Evolutionary conservation across 805 yeast genomes (phyloP), one percentile per base, ranked within the genome.

Genomic region (Metschnikowia colocasiae): DNA sequence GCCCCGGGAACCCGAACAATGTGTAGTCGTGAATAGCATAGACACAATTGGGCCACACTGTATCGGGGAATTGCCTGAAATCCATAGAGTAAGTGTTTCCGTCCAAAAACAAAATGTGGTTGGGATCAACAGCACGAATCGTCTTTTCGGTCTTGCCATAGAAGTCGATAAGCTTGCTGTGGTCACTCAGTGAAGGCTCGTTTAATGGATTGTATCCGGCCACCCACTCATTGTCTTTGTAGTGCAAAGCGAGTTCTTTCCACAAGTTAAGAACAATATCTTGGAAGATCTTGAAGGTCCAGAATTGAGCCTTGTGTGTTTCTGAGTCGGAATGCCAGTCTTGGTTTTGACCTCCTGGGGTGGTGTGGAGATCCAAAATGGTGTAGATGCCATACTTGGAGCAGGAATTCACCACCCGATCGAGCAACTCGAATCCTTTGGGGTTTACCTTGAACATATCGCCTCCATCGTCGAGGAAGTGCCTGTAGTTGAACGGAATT

Each of bases 151-250:
- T 56, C 47, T 69, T 57, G 2, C 49, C 51, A 52, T 77, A 77
- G 52, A 67, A 75, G 9, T 57, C 50, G 18, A 68, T 62, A 57
- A 77, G 63, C 50, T 72, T 69, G 26, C 60, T 41, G 50, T 75
- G 79, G 43, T 73, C 68, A 2, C 73, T 53, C 31, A 68, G 73
- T 2, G 79, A 76, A 3, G 81, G 81, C 58, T 77, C 81, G 58
- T 77, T 77, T 59, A 77, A 61, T 18, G 79, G 75, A 50, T 77
- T 77, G 59, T 75, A 77, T n/a, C 81, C 81, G 4, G 81, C 81
- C 46, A 77, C 68, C 75, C 75, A 75, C 16, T 61, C 56, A 55
- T 77, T 76, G 46, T 68, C 74, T 51, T 64, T 68, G 57, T 77
- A 77, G 58, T 74, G 68, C 38, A 61, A 59, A 6, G 81, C 81